phyloP scores from a whole-genome alignment of 169 alveolate genomes.

The Plasmodium blacklocki region DNA sequence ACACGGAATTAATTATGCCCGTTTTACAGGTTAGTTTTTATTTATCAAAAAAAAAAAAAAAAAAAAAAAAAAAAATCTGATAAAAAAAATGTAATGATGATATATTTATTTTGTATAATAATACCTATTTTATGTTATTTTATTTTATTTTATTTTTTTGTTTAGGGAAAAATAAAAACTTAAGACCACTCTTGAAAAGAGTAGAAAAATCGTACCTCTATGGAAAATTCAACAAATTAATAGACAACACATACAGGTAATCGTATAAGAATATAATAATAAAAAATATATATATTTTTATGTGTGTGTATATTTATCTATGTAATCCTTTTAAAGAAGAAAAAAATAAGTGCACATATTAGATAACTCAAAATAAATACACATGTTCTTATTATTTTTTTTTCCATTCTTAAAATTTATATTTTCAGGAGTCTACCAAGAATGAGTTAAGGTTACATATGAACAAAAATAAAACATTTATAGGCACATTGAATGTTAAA shows the following conservation, averaged over 20 bases:
- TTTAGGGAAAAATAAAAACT: constrained; percentile 83
- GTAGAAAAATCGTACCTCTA: constrained; percentile 89
- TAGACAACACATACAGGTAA: constrained; percentile 76
- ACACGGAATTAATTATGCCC: constrained; percentile 85
- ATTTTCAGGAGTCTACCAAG: constrained; percentile 75
- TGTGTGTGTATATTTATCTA: no score
- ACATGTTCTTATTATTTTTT: background rate
- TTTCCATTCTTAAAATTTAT: background rate
- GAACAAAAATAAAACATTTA: no score
- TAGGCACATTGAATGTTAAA: no score
- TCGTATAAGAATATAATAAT: background rate
- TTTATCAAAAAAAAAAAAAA: background rate
- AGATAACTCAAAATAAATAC: no score
- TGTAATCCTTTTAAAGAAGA: background rate
- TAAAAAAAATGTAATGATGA: no score
- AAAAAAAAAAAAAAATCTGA: no score
- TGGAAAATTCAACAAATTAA: constrained; percentile 85
- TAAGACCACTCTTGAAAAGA: constrained; percentile 84
- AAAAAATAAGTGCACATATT: background rate
- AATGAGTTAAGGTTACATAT: constrained; percentile 43
- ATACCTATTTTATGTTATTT: no score
- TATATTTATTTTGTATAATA: no score
- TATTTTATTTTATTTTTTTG: background rate
- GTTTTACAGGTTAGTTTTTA: constrained; percentile 74
- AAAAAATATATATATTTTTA: background rate